These are phyloP conservation scores for Aspergillus sparsus DNA, from an alignment of 495 filamentous ascomycete species.

Conservation along the genomic window DNA sequence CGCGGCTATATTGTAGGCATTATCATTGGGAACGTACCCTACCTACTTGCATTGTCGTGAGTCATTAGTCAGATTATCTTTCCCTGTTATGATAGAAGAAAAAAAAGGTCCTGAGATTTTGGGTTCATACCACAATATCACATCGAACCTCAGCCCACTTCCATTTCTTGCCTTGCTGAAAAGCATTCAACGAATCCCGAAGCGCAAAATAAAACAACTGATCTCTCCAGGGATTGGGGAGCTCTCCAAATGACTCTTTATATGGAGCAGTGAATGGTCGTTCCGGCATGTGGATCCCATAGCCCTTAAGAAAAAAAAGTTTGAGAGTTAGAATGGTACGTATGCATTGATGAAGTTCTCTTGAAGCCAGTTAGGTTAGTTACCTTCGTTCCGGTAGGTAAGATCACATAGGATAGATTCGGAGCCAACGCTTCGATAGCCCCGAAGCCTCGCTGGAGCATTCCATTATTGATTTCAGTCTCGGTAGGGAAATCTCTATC, in stretches of 20 bases:
- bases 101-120: neutral
- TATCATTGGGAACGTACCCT: constrained; percentile 10
- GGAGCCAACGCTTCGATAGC: constrained; percentile 6
- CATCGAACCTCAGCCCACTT: constrained; percentile 6
- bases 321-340: neutral
- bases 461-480: constrained; percentile 12
- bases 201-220: constrained; percentile 2
- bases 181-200: constrained; percentile 1
- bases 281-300: constrained; percentile 6
- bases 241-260: constrained; percentile 1
- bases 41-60: neutral
- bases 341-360: neutral
- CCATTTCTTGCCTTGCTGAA: constrained; percentile 4
- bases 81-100: neutral
- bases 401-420: constrained; percentile 1
- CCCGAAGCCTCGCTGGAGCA: constrained; percentile 4
- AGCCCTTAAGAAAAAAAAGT: constrained; percentile 3
- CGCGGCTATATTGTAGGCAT: constrained; percentile 5
- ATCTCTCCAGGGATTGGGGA: constrained; percentile 4
- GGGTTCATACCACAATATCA: constrained; percentile 4
- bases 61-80: constrained; percentile 4
- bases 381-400: constrained; percentile 12
- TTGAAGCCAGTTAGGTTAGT: neutral
- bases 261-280: neutral
- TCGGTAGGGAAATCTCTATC: constrained; percentile 4